Percentiles rank a stretch among this genome's conserved stretches.
These are phyloP conservation scores for Pythium aquatile DNA, from an alignment of 352 stramenopile species.

Conservation along the genomic window DNA sequence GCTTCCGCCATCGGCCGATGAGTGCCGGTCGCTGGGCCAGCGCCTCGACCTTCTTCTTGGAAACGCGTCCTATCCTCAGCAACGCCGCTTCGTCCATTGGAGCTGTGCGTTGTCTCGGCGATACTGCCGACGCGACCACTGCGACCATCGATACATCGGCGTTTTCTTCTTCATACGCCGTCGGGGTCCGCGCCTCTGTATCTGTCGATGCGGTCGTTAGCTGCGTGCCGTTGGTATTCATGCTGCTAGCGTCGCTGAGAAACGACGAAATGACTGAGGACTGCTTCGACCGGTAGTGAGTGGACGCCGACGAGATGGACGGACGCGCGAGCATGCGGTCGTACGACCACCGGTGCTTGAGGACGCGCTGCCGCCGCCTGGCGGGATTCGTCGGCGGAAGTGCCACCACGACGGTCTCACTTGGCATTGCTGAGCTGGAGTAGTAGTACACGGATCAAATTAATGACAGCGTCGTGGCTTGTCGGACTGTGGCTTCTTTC, in stretches of 20 bases:
- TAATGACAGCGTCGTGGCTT: too few species aligned
- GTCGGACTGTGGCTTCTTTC: neutral
- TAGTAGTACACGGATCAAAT: too few species aligned
- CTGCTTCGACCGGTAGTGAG: neutral
- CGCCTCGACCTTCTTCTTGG: constrained; percentile 46
- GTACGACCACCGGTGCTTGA: neutral
- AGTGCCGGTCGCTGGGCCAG: constrained; percentile 44
- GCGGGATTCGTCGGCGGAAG: neutral
- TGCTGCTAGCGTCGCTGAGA: constrained; percentile 17
- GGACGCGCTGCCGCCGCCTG: neutral
- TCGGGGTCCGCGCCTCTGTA: constrained; percentile 3
- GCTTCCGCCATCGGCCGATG: constrained; percentile 40
- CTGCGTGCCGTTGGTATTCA: constrained; percentile 9
- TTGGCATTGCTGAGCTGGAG: neutral
- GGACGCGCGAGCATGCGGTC: neutral
- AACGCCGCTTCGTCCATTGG: constrained; percentile 36
- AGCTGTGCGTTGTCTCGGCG: neutral
- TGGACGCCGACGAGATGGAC: neutral
- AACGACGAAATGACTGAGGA: constrained; percentile 10
- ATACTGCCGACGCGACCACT: neutral
- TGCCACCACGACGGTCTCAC: neutral
- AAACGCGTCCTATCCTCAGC: constrained; percentile 29
- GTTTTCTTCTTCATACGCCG: neutral
- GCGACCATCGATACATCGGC: neutral
- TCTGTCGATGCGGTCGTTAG: constrained; percentile 1